Percentiles rank a stretch among this genome's conserved stretches.
Conservation (phyloP, 768 basidiomycete species). For the Amanita brunnescens region DNA sequence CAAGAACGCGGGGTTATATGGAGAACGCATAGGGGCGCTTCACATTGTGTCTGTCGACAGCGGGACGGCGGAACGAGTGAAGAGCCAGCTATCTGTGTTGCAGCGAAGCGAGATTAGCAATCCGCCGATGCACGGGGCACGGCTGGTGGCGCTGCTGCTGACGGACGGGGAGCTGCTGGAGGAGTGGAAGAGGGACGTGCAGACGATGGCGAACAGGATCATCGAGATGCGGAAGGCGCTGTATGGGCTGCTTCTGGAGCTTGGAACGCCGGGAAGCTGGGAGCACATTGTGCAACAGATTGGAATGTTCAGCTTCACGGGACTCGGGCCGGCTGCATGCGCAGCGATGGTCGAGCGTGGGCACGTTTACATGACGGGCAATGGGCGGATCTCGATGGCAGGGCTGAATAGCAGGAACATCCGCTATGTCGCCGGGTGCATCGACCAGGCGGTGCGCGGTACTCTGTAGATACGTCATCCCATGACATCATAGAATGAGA, state of each 20-base stretch:
- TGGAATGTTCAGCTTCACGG: slow-evolving; percentile 97
- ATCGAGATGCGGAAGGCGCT: slow-evolving; percentile 85
- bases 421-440: slow-evolving; percentile 58
- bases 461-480: slow-evolving; percentile 14
- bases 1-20: slow-evolving; percentile 93
- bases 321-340: slow-evolving; percentile 60
- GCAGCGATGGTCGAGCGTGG: slow-evolving; percentile 57
- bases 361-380: slow-evolving; percentile 80
- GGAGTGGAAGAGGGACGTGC: slow-evolving; percentile 87
- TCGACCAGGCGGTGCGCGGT: slow-evolving; percentile 56
- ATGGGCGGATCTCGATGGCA: slow-evolving; percentile 93
- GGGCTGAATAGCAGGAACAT: slow-evolving; percentile 79
- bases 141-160: slow-evolving; percentile 77
- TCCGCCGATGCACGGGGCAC: slow-evolving; percentile 86
- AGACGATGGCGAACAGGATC: slow-evolving; percentile 89
- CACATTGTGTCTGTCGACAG: slow-evolving; percentile 62
- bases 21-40: slow-evolving; percentile 91
- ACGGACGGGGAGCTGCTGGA: slow-evolving; percentile 66
- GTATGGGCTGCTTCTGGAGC: slow-evolving; percentile 58
- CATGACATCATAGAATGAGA: slow-evolving; percentile 27
- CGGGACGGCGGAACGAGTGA: slow-evolving; percentile 65
- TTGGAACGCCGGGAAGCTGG: slow-evolving; percentile 90
- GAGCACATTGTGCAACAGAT: slow-evolving; percentile 94
- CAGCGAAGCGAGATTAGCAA: slow-evolving; percentile 95
- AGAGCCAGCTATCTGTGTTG: slow-evolving; percentile 85